Conservation (phyloP, 768 basidiomycete genomes). For the Leccinum truebloodii region DNA sequence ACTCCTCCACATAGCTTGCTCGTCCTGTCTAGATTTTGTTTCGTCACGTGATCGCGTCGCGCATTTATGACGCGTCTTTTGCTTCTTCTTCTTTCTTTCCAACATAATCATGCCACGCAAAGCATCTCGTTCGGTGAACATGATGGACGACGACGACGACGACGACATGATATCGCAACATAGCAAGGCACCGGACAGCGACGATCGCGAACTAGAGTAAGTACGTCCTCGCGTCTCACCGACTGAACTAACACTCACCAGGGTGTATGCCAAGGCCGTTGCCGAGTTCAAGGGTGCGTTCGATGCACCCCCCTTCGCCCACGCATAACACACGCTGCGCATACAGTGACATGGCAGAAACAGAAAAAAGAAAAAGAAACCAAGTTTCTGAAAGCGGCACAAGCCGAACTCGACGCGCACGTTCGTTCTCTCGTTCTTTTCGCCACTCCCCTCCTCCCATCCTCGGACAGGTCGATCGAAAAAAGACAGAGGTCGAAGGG, state of each 20-base stretch:
- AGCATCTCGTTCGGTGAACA: conserved; percentile 5
- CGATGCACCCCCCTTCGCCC: not conserved
- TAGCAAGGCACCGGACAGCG: conserved; percentile 23
- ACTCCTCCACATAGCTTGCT: conserved; percentile 33
- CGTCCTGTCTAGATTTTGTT: conserved; percentile 31
- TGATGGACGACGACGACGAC: conserved; percentile 18
- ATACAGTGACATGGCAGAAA: conserved; percentile 34
- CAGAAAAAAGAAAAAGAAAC: conserved; percentile 28
- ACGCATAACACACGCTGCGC: not conserved
- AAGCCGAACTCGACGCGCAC: conserved; percentile 29
- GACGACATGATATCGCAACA: conserved; percentile 18
- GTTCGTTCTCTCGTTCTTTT: conserved; percentile 8
- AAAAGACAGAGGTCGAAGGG: conserved; percentile 17
- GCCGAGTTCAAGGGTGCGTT: conserved; percentile 34
- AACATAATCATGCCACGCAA: conserved; percentile 16
- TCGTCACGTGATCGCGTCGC: conserved; percentile 26
- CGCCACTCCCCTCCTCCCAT: not conserved
- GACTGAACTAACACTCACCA: conserved; percentile 7
- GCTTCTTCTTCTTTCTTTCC: not conserved
- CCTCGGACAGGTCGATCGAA: conserved; percentile 23
- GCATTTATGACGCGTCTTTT: not conserved
- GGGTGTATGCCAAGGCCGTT: conserved; percentile 32
- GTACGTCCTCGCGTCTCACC: not conserved
- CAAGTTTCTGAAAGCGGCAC: conserved; percentile 22
- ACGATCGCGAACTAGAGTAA: conserved; percentile 32